phyloP scores from a whole-genome alignment of 306 rosid genomes.

The Lathyrus sativus region DNA sequence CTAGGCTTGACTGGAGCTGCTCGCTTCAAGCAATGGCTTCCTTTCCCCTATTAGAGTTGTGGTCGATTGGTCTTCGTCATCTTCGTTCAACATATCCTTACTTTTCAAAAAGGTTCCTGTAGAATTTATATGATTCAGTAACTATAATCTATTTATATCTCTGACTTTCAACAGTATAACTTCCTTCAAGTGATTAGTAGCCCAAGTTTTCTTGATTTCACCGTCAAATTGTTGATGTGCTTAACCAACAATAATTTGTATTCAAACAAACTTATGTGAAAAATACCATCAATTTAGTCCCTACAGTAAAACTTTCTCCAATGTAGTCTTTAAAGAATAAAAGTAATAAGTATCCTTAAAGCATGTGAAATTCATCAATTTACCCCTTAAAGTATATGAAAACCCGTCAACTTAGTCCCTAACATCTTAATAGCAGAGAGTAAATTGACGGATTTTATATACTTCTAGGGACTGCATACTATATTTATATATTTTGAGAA shows the following conservation, averaged over 20 bases:
- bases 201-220: constrained; percentile 7
- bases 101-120: constrained; percentile 67
- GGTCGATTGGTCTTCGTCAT: constrained; percentile 45
- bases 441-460: no score
- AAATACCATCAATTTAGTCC: no score
- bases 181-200: constrained; percentile 27
- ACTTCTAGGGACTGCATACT: no score
- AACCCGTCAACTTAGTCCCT: no score
- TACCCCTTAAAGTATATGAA: no score
- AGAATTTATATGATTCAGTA: constrained; percentile 28
- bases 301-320: no score
- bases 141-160: not conserved
- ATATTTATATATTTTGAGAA: no score
- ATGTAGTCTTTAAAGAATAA: no score
- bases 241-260: constrained; percentile 10
- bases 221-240: constrained; percentile 3
- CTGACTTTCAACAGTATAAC: constrained; percentile 25
- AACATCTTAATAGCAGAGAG: no score
- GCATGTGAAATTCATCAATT: no score
- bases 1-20: constrained; percentile 42
- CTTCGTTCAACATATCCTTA: constrained; percentile 48
- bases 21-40: constrained; percentile 69
- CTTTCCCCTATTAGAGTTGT: constrained; percentile 37
- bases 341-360: no score
- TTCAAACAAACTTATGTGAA: constrained; percentile 14